Conservation (phyloP, 2,329 filamentous ascomycete genomes). For the Alternaria sp. region DNA sequence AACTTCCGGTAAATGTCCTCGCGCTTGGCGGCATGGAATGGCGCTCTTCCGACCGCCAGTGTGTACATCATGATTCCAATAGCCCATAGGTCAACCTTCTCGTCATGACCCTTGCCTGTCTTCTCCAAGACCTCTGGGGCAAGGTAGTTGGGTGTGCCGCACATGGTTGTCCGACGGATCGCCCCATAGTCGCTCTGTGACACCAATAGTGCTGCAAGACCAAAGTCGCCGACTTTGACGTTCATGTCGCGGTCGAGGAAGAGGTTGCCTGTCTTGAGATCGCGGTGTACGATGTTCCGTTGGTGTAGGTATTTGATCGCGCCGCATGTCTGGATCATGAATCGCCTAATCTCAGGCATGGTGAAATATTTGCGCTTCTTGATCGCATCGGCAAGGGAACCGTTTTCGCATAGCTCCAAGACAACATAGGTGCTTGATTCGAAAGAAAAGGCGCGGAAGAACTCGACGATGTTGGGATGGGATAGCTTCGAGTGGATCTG, state of each 20-base stretch:
- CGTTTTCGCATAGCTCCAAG: slow-evolving; percentile 92
- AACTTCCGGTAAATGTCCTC: slow-evolving; percentile 81
- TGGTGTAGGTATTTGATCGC: slow-evolving; percentile 98
- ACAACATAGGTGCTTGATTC: slow-evolving; percentile 91
- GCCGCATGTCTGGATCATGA: slow-evolving; percentile 92
- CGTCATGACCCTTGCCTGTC: slow-evolving; percentile 91
- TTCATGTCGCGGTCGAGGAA: slow-evolving; percentile 97
- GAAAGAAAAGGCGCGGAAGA: slow-evolving; percentile 92
- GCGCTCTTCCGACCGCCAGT: slow-evolving; percentile 94
- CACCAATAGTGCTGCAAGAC: slow-evolving; percentile 87
- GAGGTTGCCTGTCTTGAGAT: slow-evolving; percentile 97
- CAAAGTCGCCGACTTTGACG: slow-evolving; percentile 97
- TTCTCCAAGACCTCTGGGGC: slow-evolving; percentile 96
- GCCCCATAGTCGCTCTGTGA: slow-evolving; percentile 90
- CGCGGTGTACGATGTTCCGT: slow-evolving; percentile 94
- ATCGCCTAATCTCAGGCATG: slow-evolving; percentile 91
- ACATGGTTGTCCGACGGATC: slow-evolving; percentile 84
- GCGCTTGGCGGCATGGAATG: slow-evolving; percentile 90
- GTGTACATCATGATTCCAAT: slow-evolving; percentile 98
- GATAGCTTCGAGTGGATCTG: slow-evolving; percentile 99
- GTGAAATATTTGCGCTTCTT: slow-evolving; percentile 90
- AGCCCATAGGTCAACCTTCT: slow-evolving; percentile 98
- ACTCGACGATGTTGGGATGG: slow-evolving; percentile 94
- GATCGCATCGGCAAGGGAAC: slow-evolving; percentile 97
- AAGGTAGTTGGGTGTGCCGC: slow-evolving; percentile 97